Base-by-base conservation (phyloP, 2,329 filamentous ascomycete genomes). In the Blumeria graminis region DNA sequence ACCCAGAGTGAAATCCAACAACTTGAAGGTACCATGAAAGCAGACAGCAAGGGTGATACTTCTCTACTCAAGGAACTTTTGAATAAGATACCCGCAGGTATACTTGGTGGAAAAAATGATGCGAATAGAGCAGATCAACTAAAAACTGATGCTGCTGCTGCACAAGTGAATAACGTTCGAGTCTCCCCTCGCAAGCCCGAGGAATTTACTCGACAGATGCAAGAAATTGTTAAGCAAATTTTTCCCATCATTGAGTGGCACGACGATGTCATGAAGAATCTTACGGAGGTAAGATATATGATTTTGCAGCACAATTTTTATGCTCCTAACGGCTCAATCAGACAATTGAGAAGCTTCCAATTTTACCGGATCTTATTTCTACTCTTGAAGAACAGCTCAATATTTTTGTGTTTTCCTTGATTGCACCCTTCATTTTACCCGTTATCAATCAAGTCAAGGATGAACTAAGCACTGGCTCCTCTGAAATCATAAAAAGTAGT, bases 221-320 rank as follows among this genome's bases (percentile, higher is more conserved):
- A 81, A 61, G 74, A 86, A 59, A 74, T 88, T 55, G 84, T 82
- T 61, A 71, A 76, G 66, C 82, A 94, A 68, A 82, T 95, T 62
- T 90, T 90, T 73, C 89, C 90, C 1, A 84, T 87, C 60, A 83
- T 95, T 58, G 76, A 94, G 67, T 94, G 88, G 73, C 89, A 95
- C 65, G 89, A 95, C 66, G 80, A 90, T 54, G 72, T 94, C 58
- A 81, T 95, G 75, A 81, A 90, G 71, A 71, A 70, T 55, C 89
- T 95, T 64, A 78, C 78, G 51, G 73, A 82, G 11, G 43, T 48
- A 48, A 22, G 2, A 16, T 41, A 11, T 16, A 13, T 16, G 6
- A 16, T 16, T 13, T 41, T 41, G 11, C 38, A 13, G 11, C 3
- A 4, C 11, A 13, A 13, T 3, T 13, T 13, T 13, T 41, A 41